A percentile compares a stretch with the other conserved stretches of the same genome.
These are phyloP conservation scores for Aspergillus udagawae DNA, from an alignment of 2,329 filamentous ascomycete genomes.

Conservation along the genomic window DNA sequence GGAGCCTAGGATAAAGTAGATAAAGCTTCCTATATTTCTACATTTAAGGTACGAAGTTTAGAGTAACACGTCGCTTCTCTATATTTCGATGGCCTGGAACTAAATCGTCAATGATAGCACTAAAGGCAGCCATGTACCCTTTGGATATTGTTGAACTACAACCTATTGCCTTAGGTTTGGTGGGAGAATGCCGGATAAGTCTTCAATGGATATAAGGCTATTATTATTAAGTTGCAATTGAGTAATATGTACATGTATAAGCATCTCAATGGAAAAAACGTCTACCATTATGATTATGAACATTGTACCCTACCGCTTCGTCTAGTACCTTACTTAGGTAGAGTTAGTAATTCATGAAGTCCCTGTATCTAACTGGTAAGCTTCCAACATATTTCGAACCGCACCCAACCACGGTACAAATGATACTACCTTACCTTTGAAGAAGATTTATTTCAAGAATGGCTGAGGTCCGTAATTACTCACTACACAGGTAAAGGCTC, in stretches of 20 bases:
- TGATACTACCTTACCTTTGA: neutral
- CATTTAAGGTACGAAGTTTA: neutral
- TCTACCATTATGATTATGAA: too few relatives aligned
- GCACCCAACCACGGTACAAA: neutral
- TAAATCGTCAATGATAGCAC: neutral
- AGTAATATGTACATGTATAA: neutral
- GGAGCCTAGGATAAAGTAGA: neutral
- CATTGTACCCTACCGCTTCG: too few relatives aligned
- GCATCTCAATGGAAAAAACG: too few relatives aligned
- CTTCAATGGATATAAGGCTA: neutral
- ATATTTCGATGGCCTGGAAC: neutral
- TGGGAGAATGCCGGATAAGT: neutral
- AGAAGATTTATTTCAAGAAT: neutral
- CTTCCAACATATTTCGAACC: too few relatives aligned
- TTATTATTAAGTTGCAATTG: neutral
- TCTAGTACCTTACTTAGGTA: too few relatives aligned
- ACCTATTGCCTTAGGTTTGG: neutral
- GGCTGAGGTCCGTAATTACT: neutral
- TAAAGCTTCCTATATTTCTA: neutral
- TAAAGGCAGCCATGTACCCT: neutral
- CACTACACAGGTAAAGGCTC: neutral
- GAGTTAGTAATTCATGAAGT: too few relatives aligned
- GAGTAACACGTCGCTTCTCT: neutral
- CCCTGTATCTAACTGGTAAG: too few relatives aligned
- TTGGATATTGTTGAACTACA: neutral